Evolutionary conservation across 371 early-diverging fungal species (phyloP), one percentile per base, ranked within the genome.

Genomic region (Rhizomucor pusillus): DNA sequence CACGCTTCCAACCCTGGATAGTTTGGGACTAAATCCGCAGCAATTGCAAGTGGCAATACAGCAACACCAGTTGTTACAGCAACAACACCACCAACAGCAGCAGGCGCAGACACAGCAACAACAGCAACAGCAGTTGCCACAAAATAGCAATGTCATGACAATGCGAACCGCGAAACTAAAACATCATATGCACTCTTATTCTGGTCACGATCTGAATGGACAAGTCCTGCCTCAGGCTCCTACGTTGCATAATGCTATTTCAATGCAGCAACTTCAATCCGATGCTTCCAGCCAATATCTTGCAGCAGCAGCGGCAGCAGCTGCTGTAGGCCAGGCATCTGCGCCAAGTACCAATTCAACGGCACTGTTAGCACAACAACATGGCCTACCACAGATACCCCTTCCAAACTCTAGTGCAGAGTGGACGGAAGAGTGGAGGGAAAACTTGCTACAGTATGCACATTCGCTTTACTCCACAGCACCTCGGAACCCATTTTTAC

Each of bases 391-490:
- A 13, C 55, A 52, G 45, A 37, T 60, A 44, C 47, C 57, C 7
- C 57, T 50, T 22, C 53, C 58, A 3, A 40, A 54, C 35, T 24
- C 60, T 51, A 51, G 43, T 43, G 43, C 41, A 29, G 63, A 70
- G 55, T 57, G 65, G 47, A 60, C 73, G n/a, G 71, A 79, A 41
- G 75, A 68, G 51, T 74, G 67, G 67, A 73, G 73, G 41, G 90
- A 90, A 66, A 83, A 71, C 43, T 52, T 88, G 16, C 63, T 90
- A 44, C 75, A 86, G 22, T 80, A 80, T 51, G 87, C 88, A 9
- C 90, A 90, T 54, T 71, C 62, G 43, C 52, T 88, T 3, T 88
- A 90, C 53, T 76, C 86, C 3, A 57, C 75, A 13, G 71, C 79
- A 20, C 74, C 88, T 1, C 82, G 80, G 47, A 80, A 70, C 9